Base-by-base conservation (phyloP, 495 filamentous ascomycete species). In the Penicillium diatomitis region DNA sequence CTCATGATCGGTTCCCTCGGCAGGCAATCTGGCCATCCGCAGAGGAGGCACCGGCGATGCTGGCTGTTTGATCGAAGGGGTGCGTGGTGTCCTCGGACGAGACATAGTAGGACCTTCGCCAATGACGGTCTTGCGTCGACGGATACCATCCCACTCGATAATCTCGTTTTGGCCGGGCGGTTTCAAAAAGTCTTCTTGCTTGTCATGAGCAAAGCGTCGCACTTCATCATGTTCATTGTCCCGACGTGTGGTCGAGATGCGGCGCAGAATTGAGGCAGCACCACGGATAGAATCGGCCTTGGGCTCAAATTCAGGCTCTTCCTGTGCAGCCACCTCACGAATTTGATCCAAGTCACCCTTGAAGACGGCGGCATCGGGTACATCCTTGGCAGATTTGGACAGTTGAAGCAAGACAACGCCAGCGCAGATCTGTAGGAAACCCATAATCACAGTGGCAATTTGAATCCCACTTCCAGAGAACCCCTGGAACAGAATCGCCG, bases 331-430 rank as follows among this genome's bases (percentile, higher is more conserved):
- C 44, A 98, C 90, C 32, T 90, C 94, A 4, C 90, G 88, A 35
- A 98, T 83, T 69, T 98, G 92, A 58, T 97, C 86, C 42, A 98
- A 74, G 57, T 96, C 90, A 42, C 91, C 94, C 40, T 85, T 81
- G 70, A 98, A 95, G 30, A 98, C 84, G 38, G 90, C 90, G 0
- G 90, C 74, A 59, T 98, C 92, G 8, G 92, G 92, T 0, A 98
- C 90, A 52, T 98, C 89, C 61, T 98, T 98, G 53, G 92, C 86
- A 4, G 90, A 96, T 61, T 97, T 98, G 44, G 92, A 96, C n/a
- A 98, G 76, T 58, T 98, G 92, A 4, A 98, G 72, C 4, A 98
- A 69, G n/a, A 98, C 82, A n/a, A 97, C 94, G 40, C 92, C 92
- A 8, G 87, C 71, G 67, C 92, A 98, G 46, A 98, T 98, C 51